Percentiles rank a stretch among this genome's conserved stretches.
Evolutionary conservation across 2,329 filamentous ascomycete species (phyloP).

Genomic region (Cordyceps militaris): DNA sequence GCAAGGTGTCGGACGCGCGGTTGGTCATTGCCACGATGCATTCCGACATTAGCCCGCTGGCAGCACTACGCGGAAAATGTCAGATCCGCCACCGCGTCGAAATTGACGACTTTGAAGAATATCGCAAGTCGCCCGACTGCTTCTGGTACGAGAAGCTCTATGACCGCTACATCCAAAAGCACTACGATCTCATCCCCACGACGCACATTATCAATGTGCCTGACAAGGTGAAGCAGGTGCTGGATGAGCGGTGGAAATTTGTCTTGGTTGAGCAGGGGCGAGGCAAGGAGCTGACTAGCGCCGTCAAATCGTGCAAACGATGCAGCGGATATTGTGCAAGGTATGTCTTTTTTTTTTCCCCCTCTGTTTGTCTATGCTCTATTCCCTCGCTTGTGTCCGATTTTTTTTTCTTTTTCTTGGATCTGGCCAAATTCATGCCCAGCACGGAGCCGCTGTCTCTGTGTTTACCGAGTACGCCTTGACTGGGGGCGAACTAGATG

Average conservation of each 20-base stretch:
- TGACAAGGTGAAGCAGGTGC: conserved; percentile 85
- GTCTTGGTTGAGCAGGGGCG: conserved; percentile 90
- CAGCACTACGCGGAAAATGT: conserved; percentile 88
- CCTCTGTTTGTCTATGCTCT: conserved; percentile 6
- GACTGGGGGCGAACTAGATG: not conserved
- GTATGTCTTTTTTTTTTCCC: conserved; percentile 40
- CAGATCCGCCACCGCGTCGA: conserved; percentile 83
- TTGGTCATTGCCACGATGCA: conserved; percentile 97
- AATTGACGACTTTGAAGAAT: conserved; percentile 73
- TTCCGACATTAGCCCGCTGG: conserved; percentile 89
- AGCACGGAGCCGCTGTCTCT: not conserved
- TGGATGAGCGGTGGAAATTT: conserved; percentile 95
- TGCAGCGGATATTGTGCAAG: conserved; percentile 87
- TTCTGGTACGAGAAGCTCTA: conserved; percentile 99
- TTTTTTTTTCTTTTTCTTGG: not conserved
- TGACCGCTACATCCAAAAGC: conserved; percentile 95
- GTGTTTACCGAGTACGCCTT: not conserved
- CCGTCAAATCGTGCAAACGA: conserved; percentile 91
- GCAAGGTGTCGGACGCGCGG: conserved; percentile 84
- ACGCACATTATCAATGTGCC: conserved; percentile 93
- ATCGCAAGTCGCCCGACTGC: conserved; percentile 74
- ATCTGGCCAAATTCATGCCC: not conserved
- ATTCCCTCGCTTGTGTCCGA: not conserved
- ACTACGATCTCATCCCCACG: conserved; percentile 94
- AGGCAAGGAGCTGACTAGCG: conserved; percentile 90